Conservation (phyloP, 441 rosid genomes). For the Euphorbia celastroides region DNA sequence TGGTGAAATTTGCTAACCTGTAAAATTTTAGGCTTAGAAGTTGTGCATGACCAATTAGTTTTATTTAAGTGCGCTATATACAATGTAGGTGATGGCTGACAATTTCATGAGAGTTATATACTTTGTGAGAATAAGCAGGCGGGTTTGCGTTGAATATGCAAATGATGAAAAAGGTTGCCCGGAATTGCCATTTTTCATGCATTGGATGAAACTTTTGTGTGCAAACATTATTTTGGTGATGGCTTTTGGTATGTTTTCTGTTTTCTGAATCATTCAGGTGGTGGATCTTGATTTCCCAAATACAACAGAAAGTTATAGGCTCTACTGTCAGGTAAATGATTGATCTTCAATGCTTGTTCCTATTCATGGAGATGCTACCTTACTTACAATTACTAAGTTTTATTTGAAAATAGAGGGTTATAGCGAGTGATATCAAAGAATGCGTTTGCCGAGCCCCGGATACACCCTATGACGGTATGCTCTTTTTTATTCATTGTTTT, state of each 20-base stretch:
- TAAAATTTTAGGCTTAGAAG: neutral
- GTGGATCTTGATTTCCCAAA: conserved; percentile 74
- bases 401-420: conserved; percentile 60
- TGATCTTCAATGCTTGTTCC: neutral
- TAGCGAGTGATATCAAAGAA: conserved; percentile 98
- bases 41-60: neutral
- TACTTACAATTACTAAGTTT: conserved; percentile 13
- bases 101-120: conserved; percentile 2
- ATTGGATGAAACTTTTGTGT: neutral
- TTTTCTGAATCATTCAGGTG: conserved; percentile 40
- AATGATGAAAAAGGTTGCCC: neutral
- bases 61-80: neutral
- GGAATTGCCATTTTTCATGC: neutral
- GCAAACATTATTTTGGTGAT: neutral
- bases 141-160: neutral
- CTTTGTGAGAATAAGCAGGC: neutral
- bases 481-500: conserved; percentile 15
- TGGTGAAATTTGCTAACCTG: neutral
- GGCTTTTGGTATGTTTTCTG: neutral
- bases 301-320: conserved; percentile 92
- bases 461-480: conserved; percentile 92
- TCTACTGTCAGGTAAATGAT: conserved; percentile 75
- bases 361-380: conserved; percentile 14
- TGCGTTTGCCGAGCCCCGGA: conserved; percentile 97
- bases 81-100: neutral